Conservation (phyloP, 495 filamentous ascomycete species). For the Geopyxis carbonaria region DNA sequence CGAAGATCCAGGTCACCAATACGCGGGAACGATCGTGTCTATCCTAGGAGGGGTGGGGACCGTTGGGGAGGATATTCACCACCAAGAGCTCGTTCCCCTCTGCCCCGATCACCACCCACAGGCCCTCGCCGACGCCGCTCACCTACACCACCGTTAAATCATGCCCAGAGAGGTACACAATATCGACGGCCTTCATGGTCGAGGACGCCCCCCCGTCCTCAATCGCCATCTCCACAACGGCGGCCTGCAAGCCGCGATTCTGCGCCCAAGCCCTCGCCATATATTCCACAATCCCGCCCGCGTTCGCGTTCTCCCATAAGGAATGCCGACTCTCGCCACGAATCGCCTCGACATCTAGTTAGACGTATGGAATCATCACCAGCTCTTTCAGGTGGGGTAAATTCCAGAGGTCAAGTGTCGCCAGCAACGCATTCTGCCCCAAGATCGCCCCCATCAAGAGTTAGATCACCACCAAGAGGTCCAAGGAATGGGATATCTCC, state of each 20-base stretch:
- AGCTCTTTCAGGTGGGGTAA: constrained; percentile 14
- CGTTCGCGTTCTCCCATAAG: constrained; percentile 16
- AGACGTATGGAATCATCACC: constrained; percentile 14
- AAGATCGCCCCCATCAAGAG: constrained; percentile 20
- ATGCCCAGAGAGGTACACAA: constrained; percentile 12
- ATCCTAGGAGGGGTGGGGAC: constrained; percentile 14
- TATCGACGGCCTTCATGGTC: constrained; percentile 16
- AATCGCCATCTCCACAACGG: constrained; percentile 13
- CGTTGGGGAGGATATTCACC: constrained; percentile 8
- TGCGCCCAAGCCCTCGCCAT: constrained; percentile 16
- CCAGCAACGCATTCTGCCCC: constrained; percentile 17
- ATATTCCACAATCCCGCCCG: constrained; percentile 11
- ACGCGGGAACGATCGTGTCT: constrained; percentile 11
- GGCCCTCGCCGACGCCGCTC: constrained; percentile 16
- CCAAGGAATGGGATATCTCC: constrained; percentile 13
- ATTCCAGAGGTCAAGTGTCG: constrained; percentile 12
- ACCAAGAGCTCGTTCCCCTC: constrained; percentile 11
- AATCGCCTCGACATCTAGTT: constrained; percentile 11
- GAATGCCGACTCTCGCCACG: constrained; percentile 11
- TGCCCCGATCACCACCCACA: constrained; percentile 18
- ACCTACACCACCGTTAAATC: constrained; percentile 11
- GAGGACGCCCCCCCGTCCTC: constrained; percentile 4
- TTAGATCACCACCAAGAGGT: constrained; percentile 20
- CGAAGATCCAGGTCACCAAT: constrained; percentile 19
- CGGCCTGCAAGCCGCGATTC: constrained; percentile 22